phyloP scores from a whole-genome alignment of 2,329 filamentous ascomycete species.

The Elsinoe ampelina region DNA sequence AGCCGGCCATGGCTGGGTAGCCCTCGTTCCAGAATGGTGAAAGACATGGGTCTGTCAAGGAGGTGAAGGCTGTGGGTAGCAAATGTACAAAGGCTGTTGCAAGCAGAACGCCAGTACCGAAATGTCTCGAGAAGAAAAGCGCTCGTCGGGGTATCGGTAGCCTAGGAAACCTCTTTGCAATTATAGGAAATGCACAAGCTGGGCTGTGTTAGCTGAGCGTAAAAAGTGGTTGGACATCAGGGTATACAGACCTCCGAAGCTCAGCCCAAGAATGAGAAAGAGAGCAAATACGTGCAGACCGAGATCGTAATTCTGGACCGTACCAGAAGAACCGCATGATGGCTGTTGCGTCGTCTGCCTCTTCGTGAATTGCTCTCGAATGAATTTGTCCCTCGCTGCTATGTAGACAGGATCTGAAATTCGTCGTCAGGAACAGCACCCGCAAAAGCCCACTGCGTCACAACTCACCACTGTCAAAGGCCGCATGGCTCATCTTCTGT shows the following conservation, averaged over 20 bases:
- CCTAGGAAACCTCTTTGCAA: constrained; percentile 50
- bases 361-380: neutral
- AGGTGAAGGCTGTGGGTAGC: constrained; percentile 54
- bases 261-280: constrained; percentile 47
- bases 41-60: constrained; percentile 55
- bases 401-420: constrained; percentile 11
- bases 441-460: neutral
- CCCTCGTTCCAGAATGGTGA: constrained; percentile 68
- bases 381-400: neutral
- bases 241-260: constrained; percentile 38
- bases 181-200: constrained; percentile 54
- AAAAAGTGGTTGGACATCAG: neutral
- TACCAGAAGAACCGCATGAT: constrained; percentile 43
- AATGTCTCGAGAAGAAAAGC: constrained; percentile 52
- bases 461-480: constrained; percentile 10
- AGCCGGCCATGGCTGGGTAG: constrained; percentile 71
- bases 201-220: neutral
- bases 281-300: constrained; percentile 49
- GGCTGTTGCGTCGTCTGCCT: constrained; percentile 33
- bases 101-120: constrained; percentile 48
- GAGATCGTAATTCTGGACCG: constrained; percentile 44
- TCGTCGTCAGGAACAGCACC: neutral
- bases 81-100: constrained; percentile 51
- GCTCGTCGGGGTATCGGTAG: constrained; percentile 50
- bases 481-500: constrained; percentile 13